Conservation (phyloP, 2,329 filamentous ascomycete species). For the Pestalotiopsis fici region DNA sequence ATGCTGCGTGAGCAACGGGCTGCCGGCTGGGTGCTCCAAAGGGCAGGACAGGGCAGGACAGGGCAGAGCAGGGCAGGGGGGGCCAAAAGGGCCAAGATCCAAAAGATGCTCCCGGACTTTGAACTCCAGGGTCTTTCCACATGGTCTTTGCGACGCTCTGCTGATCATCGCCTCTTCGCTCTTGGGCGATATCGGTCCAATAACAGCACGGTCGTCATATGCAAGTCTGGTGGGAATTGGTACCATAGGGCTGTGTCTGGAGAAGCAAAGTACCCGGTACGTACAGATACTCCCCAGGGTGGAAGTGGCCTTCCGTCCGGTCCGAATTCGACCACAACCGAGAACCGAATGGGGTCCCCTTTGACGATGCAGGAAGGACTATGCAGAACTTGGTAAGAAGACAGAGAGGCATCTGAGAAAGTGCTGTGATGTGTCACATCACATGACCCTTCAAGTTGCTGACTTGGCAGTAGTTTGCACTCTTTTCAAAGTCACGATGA, state of each 20-base stretch:
- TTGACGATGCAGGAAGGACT: background rate
- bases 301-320: background rate
- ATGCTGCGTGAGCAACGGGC: background rate
- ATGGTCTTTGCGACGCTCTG: background rate
- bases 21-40: background rate
- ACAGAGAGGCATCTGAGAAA: background rate
- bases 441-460: background rate
- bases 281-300: background rate
- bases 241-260: slow-evolving; percentile 4
- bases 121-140: background rate
- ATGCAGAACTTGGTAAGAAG: background rate
- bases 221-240: background rate
- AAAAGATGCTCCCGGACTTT: background rate
- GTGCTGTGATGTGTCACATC: background rate
- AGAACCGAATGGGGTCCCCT: background rate
- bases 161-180: slow-evolving; percentile 1
- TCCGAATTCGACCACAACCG: background rate
- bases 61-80: too few species aligned
- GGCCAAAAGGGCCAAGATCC: background rate
- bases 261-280: slow-evolving; percentile 6
- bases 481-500: background rate
- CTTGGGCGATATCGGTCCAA: background rate
- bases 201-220: background rate
- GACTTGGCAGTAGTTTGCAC: background rate
- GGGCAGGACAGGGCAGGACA: background rate